Evolutionary conservation across 768 basidiomycete genomes (phyloP), one percentile per base, ranked within the genome.

Genomic region (Pleurotus citrinopileatus): DNA sequence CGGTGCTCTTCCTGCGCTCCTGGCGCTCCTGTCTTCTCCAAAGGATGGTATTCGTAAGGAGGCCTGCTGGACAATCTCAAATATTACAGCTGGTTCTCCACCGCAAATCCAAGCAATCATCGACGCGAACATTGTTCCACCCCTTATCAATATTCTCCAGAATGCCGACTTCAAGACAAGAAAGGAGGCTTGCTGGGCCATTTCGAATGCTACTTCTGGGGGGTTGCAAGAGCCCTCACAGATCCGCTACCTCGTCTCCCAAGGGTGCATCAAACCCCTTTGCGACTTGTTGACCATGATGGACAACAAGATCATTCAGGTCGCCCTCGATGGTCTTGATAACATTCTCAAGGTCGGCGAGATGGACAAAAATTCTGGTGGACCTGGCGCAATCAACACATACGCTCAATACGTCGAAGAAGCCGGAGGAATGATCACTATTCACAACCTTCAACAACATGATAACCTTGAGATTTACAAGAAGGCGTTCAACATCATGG

Each of bases 261-360:
- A 98, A 70, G 97, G 97, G 27, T 97, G 94, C 76, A 98, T 99
- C 75, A 98, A 98, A 73, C 97, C 97, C 13, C 79, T 99, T 25
- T 99, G 97, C 67, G 97, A 99, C 64, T 76, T 99, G 48, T 80
- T 99, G 55, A 88, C 85, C 23, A 96, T 94, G 82, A 95, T 98
- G 94, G 97, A 99, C 74, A 98, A 98, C 83, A 99, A 99, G 78
- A 97, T 98, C 61, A 99, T 99, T 61, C 90, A 94, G 72, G 96
- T 98, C 36, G 96, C 96, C 17, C 83, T 99, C 42, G 97, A 99
- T 67, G 97, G 97, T 52, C 79, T 99, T 45, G 97, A 99, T 72
- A 99, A 99, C 72, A 94, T 98, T 63, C 76, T 99, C 61, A 98
- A 97, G 73, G 89, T 99, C 58, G 96, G 97, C 38, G 96, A 99